Percentiles rank a stretch among this genome's conserved stretches.
Conservation (phyloP, 768 basidiomycete species). For the Gymnopilus dilepis region DNA sequence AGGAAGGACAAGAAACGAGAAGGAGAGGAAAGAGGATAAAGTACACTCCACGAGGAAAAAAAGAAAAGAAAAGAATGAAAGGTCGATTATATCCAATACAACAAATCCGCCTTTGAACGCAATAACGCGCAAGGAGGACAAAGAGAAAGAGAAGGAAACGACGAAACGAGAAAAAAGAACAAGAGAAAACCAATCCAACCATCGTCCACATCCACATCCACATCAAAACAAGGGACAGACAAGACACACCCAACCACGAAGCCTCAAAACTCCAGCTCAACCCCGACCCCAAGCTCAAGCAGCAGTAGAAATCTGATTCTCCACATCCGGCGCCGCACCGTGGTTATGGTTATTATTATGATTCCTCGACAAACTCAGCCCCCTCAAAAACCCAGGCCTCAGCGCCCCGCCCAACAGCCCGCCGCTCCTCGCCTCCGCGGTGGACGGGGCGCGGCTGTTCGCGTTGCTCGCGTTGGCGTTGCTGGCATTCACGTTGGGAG, state of each 20-base stretch:
- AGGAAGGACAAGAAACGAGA: too few species aligned
- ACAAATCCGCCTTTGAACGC: background rate
- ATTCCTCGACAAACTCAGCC: constrained; percentile 26
- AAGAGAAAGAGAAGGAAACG: background rate
- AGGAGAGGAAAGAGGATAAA: too few species aligned
- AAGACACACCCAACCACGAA: background rate
- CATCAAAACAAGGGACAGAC: background rate
- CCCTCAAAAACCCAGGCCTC: constrained; percentile 38
- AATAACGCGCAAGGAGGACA: background rate
- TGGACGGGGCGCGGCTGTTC: background rate
- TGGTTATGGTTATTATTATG: too few species aligned
- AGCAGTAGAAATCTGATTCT: constrained; percentile 35
- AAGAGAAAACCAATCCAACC: background rate
- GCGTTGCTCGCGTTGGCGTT: background rate
- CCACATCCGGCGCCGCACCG: constrained; percentile 29
- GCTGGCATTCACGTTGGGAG: background rate
- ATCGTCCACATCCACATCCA: too few species aligned
- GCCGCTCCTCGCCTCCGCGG: constrained; percentile 24
- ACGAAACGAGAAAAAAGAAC: background rate
- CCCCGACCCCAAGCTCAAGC: constrained; percentile 2
- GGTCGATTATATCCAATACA: too few species aligned
- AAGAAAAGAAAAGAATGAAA: too few species aligned
- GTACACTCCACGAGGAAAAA: too few species aligned
- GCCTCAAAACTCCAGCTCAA: background rate
- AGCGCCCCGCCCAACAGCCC: constrained; percentile 29